Conservation (phyloP, 176 grass and related monocot genomes). For the Triticum timopheevii region DNA sequence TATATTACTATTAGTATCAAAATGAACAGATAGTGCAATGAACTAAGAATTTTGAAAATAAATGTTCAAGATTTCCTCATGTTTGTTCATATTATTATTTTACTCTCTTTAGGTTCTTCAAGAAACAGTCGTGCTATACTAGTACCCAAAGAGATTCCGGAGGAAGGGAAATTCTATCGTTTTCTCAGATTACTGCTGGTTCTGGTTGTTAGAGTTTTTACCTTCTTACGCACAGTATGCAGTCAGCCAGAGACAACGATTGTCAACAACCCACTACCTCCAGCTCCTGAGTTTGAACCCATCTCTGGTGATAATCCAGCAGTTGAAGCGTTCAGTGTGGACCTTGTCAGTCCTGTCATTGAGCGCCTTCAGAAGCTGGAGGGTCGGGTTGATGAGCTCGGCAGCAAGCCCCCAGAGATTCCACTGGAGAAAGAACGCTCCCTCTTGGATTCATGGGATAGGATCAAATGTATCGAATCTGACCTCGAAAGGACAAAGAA, state of each 20-base stretch:
- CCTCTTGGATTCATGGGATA: slow-evolving; percentile 75
- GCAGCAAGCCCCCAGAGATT: slow-evolving; percentile 60
- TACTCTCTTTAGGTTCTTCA: slow-evolving; percentile 33
- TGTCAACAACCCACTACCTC: slow-evolving; percentile 11
- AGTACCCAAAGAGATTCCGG: slow-evolving; percentile 25
- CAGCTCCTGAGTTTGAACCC: slow-evolving; percentile 29
- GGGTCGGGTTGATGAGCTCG: slow-evolving; percentile 61
- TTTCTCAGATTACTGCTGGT: slow-evolving; percentile 45
- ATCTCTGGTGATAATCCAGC: slow-evolving; percentile 42
- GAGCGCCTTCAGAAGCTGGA: slow-evolving; percentile 79
- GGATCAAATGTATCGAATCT: slow-evolving; percentile 77
- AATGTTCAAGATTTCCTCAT: neutral
- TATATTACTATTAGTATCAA: neutral
- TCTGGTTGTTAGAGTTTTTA: slow-evolving; percentile 46
- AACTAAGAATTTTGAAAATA: neutral
- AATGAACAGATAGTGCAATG: neutral
- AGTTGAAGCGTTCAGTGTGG: slow-evolving; percentile 38
- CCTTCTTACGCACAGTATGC: slow-evolving; percentile 47
- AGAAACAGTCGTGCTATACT: slow-evolving; percentile 9
- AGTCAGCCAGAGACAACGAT: slow-evolving; percentile 24
- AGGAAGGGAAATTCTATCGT: slow-evolving; percentile 41
- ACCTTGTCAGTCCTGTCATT: slow-evolving; percentile 52
- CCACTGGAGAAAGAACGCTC: slow-evolving; percentile 67
- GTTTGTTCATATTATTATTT: neutral
- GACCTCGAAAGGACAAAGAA: slow-evolving; percentile 86